Evolutionary conservation across 2,329 filamentous ascomycete genomes (phyloP).

Genomic region (Myotisia sp.): DNA sequence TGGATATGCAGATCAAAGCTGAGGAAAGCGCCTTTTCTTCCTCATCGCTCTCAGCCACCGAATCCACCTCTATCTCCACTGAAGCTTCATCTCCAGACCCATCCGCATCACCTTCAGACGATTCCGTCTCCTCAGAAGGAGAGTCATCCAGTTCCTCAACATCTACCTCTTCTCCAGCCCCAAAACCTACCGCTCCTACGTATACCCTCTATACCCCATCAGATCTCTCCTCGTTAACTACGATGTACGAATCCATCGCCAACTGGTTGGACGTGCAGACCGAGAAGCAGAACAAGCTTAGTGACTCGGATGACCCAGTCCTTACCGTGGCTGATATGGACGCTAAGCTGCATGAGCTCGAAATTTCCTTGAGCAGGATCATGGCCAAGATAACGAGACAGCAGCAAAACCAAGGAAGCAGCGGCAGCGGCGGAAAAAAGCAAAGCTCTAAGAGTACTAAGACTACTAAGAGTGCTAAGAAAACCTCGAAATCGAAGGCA

Average conservation of each 20-base stretch:
- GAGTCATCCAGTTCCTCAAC: slow-evolving; percentile 22
- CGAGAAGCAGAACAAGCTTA: slow-evolving; percentile 55
- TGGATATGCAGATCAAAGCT: slow-evolving; percentile 59
- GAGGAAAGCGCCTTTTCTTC: slow-evolving; percentile 48
- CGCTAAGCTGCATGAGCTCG: slow-evolving; percentile 54
- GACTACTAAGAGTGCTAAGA: not conserved
- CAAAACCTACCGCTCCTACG: slow-evolving; percentile 34
- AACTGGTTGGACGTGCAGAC: slow-evolving; percentile 65
- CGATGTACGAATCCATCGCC: slow-evolving; percentile 46
- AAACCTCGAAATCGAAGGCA: slow-evolving; percentile 2
- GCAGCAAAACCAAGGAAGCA: slow-evolving; percentile 14
- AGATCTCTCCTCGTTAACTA: slow-evolving; percentile 54
- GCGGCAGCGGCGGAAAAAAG: not conserved
- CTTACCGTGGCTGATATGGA: slow-evolving; percentile 59
- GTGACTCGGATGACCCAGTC: slow-evolving; percentile 57
- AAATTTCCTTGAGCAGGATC: slow-evolving; percentile 54
- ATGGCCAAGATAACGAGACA: slow-evolving; percentile 47
- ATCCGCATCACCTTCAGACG: slow-evolving; percentile 17
- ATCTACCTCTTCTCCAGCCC: slow-evolving; percentile 20
- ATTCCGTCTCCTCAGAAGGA: slow-evolving; percentile 32
- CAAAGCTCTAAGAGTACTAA: not conserved
- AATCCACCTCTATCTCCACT: slow-evolving; percentile 25
- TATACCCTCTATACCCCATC: slow-evolving; percentile 57
- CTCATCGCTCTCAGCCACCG: slow-evolving; percentile 33
- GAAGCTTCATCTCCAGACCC: slow-evolving; percentile 33